Evolutionary conservation across 176 grass and related monocot species (phyloP).

Genomic region (Musa itinerans): DNA sequence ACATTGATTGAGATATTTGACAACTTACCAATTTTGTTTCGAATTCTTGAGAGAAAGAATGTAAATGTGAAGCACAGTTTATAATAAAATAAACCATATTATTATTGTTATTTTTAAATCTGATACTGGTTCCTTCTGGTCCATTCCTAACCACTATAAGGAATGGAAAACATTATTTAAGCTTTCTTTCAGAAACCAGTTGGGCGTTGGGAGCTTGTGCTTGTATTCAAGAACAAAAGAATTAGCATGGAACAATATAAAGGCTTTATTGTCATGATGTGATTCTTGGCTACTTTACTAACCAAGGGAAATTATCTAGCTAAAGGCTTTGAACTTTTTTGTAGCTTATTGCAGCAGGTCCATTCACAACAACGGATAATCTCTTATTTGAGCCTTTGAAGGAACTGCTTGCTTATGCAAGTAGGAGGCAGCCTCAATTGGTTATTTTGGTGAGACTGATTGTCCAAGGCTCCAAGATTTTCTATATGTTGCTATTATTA

Average conservation of each 20-base stretch:
- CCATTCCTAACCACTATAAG: not conserved
- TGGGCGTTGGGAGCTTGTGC: too few species aligned
- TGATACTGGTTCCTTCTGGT: not conserved
- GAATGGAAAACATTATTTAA: not conserved
- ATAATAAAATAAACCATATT: too few species aligned
- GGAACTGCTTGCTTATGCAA: constrained; percentile 85
- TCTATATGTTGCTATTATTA: not conserved
- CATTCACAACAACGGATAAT: constrained; percentile 91
- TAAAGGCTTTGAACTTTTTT: constrained; percentile 26
- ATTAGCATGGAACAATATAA: not conserved
- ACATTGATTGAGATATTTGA: too few species aligned
- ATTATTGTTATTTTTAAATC: not conserved
- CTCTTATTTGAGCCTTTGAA: constrained; percentile 81
- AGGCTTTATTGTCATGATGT: not conserved
- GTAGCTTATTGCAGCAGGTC: constrained; percentile 81
- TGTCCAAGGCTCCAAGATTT: not conserved
- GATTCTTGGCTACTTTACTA: not conserved
- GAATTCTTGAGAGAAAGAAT: too few species aligned
- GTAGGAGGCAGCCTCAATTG: constrained; percentile 69
- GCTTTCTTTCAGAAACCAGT: not conserved
- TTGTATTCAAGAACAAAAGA: not conserved
- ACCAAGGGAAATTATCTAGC: constrained; percentile 9
- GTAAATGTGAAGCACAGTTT: too few species aligned
- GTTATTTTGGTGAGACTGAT: constrained; percentile 66
- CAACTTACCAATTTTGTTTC: too few species aligned